A percentile compares a stretch with the other conserved stretches of the same genome.
Evolutionary conservation across 495 filamentous ascomycete species (phyloP).

Genomic region (Neurospora sp.): DNA sequence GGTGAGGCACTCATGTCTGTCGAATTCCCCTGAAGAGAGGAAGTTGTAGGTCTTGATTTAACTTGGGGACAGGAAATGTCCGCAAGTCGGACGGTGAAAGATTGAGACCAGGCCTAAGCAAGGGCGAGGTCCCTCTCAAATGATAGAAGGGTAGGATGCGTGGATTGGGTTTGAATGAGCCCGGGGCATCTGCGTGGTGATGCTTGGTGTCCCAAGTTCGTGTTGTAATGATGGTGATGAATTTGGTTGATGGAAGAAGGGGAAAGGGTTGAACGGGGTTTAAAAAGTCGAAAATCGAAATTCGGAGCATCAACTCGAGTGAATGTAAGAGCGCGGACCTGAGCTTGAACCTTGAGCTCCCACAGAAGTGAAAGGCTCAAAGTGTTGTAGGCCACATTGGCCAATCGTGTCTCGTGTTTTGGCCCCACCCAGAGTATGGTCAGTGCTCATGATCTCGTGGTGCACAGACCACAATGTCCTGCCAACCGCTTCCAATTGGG

Average conservation of each 20-base stretch:
- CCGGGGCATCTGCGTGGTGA: background rate
- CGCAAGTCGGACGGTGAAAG: background rate
- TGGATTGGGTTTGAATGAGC: background rate
- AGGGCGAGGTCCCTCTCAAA: background rate
- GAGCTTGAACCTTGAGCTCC: background rate
- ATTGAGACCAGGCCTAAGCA: background rate
- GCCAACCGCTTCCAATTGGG: background rate
- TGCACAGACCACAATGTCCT: background rate
- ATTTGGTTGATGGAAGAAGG: background rate
- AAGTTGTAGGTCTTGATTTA: background rate
- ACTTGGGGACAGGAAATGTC: background rate
- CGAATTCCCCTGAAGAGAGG: background rate
- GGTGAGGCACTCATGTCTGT: background rate
- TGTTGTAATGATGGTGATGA: background rate
- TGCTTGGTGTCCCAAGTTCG: background rate
- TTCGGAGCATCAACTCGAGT: background rate
- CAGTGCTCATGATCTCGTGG: background rate
- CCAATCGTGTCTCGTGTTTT: background rate
- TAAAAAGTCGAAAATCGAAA: background rate
- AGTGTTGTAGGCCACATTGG: background rate
- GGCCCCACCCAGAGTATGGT: background rate
- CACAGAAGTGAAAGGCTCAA: background rate
- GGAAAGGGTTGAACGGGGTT: background rate
- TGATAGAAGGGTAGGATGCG: background rate
- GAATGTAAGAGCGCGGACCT: background rate